Evolutionary conservation across 768 basidiomycete species (phyloP).

Genomic region (Hemileccinum impolitum): DNA sequence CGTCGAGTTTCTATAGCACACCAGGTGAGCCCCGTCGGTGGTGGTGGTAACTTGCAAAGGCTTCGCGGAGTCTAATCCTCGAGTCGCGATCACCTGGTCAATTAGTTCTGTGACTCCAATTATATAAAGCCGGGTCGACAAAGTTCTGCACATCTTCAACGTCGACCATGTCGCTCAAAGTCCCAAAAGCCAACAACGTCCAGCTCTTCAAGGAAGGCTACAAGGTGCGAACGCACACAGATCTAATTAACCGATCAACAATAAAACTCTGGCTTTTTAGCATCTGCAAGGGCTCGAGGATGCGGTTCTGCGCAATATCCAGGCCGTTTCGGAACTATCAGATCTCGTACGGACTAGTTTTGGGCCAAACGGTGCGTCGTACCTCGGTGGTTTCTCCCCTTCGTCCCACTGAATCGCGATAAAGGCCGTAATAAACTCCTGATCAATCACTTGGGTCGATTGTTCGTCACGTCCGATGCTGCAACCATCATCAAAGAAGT

Average conservation of each 20-base stretch:
- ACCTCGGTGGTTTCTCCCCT: not conserved
- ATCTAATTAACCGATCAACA: slow-evolving; percentile 13
- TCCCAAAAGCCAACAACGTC: slow-evolving; percentile 82
- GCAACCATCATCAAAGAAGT: slow-evolving; percentile 98
- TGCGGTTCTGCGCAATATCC: slow-evolving; percentile 94
- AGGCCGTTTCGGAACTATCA: slow-evolving; percentile 92
- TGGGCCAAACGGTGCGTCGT: slow-evolving; percentile 82
- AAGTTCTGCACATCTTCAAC: slow-evolving; percentile 9
- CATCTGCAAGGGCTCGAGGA: slow-evolving; percentile 91
- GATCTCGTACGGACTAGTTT: slow-evolving; percentile 96
- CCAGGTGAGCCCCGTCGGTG: too few species aligned
- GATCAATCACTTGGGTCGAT: slow-evolving; percentile 93
- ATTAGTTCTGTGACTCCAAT: too few species aligned
- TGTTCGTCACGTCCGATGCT: slow-evolving; percentile 98
- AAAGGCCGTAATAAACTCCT: slow-evolving; percentile 94
- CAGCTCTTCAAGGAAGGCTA: slow-evolving; percentile 98
- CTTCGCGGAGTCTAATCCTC: too few species aligned
- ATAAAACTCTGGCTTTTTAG: slow-evolving; percentile 29
- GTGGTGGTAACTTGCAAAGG: slow-evolving; percentile 1
- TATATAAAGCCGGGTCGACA: too few species aligned
- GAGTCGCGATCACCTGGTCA: too few species aligned
- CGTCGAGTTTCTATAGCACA: too few species aligned
- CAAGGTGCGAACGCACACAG: slow-evolving; percentile 54
- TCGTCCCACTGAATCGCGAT: slow-evolving; percentile 5
- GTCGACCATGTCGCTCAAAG: slow-evolving; percentile 81